These are phyloP conservation scores for Celoporthe dispersa DNA, from an alignment of 2,329 filamentous ascomycete genomes.

Conservation along the genomic window DNA sequence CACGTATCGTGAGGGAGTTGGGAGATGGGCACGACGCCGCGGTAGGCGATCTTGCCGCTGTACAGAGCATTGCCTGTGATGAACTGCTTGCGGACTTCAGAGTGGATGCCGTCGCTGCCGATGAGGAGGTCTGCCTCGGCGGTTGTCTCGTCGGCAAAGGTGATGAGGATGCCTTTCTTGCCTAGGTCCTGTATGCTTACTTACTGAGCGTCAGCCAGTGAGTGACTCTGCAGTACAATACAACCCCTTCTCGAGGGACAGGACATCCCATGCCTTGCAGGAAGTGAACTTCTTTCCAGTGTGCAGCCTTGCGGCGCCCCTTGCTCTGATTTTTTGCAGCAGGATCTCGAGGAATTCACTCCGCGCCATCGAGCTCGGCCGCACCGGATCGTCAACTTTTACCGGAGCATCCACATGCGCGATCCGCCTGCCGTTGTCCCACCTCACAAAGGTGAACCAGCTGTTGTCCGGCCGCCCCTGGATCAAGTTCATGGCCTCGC, in stretches of 20 bases:
- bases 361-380: constrained; percentile 23
- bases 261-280: not conserved
- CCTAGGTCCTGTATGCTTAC: constrained; percentile 29
- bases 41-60: constrained; percentile 38
- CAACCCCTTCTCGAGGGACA: not conserved
- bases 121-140: constrained; percentile 25
- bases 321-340: constrained; percentile 18
- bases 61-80: constrained; percentile 33
- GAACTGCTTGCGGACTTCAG: constrained; percentile 26
- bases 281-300: constrained; percentile 20
- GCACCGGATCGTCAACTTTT: not conserved
- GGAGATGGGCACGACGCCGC: constrained; percentile 38
- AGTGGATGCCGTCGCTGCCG: constrained; percentile 30
- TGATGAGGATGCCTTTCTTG: constrained; percentile 27
- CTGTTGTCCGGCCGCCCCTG: constrained; percentile 14
- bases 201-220: not conserved
- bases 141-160: constrained; percentile 20
- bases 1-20: constrained; percentile 21
- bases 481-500: constrained; percentile 19
- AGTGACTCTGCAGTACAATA: too few relatives aligned
- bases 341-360: constrained; percentile 26
- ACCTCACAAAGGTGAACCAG: constrained; percentile 26
- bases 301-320: constrained; percentile 13
- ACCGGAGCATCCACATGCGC: constrained; percentile 19
- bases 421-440: constrained; percentile 17